These are phyloP conservation scores for Cutaneotrichosporon dermatis DNA, from an alignment of 1,284 basidiomycete genomes.

Conservation along the genomic window DNA sequence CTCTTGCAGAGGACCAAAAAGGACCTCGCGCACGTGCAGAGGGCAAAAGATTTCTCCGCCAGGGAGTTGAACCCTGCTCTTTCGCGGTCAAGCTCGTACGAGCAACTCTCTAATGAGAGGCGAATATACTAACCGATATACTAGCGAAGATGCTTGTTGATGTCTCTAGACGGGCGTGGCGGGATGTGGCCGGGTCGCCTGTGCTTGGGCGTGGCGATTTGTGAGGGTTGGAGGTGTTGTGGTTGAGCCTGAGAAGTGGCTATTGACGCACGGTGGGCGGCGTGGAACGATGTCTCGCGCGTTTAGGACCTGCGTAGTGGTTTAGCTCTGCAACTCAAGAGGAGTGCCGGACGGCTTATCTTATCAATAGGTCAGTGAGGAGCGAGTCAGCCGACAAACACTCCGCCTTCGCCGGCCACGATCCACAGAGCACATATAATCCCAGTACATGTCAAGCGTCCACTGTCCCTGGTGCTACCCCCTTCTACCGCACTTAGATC, in stretches of 20 bases:
- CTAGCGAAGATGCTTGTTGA: neutral
- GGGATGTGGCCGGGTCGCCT: neutral
- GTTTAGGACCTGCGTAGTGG: neutral
- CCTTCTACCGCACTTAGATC: neutral
- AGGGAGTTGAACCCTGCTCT: conserved; percentile 1
- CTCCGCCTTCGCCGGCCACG: no score
- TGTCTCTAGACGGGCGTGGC: neutral
- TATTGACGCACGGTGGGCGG: neutral
- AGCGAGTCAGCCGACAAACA: neutral
- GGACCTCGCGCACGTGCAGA: no score
- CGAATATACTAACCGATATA: conserved; percentile 3
- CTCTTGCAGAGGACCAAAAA: no score
- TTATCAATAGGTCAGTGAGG: no score
- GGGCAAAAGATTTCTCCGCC: neutral
- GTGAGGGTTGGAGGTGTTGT: neutral
- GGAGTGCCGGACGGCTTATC: neutral
- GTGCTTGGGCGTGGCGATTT: neutral
- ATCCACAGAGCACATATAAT: neutral
- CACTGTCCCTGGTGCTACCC: neutral
- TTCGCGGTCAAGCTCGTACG: neutral
- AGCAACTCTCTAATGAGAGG: neutral
- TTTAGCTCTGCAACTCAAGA: neutral
- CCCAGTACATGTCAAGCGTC: neutral
- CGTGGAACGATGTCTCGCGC: neutral
- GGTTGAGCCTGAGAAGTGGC: neutral